Evolutionary conservation across 2,329 filamentous ascomycete genomes (phyloP), one percentile per base, ranked within the genome.

Genomic region (Fusarium sp.): DNA sequence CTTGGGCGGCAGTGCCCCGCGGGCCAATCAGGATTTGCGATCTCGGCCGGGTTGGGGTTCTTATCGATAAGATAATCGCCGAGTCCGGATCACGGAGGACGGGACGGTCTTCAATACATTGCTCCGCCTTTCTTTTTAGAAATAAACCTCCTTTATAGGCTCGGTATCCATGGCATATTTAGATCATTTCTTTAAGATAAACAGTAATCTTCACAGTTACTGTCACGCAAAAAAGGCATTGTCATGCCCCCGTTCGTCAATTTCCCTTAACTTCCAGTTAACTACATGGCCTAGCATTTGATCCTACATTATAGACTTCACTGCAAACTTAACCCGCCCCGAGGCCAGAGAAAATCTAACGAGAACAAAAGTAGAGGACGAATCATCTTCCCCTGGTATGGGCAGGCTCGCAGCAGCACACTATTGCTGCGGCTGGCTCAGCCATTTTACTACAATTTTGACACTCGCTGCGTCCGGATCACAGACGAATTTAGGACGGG

Each of bases 11-110:
- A n/a, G n/a, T 29, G n/a, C 22, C 35, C 65, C 71, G 71, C 68
- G 35, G 72, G 18, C 77, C 76, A 76, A 62, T 56, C 41, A 60
- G 18, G 6, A 6, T 11, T 31, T 66, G 50, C 22, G 22, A 64
- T 58, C 33, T 58, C 24, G 43, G 29, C 41, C 71, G 57, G 48
- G n/a, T 33, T 71, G 37, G 41, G 37, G 7, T 86, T 67, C 54
- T 70, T 77, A 77, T 77, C 73, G 73, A 77, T 77, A 77, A 68
- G 63, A 11, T 3, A 11, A 37, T 29, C 48, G 48, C 48, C 48
- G 18, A 20, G 48, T 52, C 48, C 48, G 48, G 48, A 14, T 31
- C 10, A 4, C 18, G 27, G 48, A 52, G 11, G 48, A 31, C 27
- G 27, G 27, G 18, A 52, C 18, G 27, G 48, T 18, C 5, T 31